Conservation (phyloP, 495 filamentous ascomycete genomes). For the Stereocaulon alpinum region DNA sequence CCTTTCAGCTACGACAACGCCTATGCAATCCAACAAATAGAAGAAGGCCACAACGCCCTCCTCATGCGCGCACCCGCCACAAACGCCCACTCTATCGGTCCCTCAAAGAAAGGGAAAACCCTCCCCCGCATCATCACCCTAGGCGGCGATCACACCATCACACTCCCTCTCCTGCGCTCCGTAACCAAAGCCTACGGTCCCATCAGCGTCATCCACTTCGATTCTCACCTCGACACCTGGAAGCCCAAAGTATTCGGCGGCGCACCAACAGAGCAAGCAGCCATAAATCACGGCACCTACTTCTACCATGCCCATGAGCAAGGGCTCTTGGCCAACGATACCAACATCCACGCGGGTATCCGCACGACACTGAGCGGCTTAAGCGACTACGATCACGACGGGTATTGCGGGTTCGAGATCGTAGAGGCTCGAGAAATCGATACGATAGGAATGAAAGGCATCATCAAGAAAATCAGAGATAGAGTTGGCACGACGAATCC, state of each 20-base stretch:
- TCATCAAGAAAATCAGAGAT: conserved; percentile 65
- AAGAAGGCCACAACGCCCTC: conserved; percentile 49
- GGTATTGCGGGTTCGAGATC: conserved; percentile 70
- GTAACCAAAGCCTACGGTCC: conserved; percentile 57
- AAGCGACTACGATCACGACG: conserved; percentile 72
- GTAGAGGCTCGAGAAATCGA: conserved; percentile 79
- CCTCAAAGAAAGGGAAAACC: conserved; percentile 46
- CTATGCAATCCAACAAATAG: conserved; percentile 65
- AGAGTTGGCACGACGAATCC: conserved; percentile 61
- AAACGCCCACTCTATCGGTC: conserved; percentile 36
- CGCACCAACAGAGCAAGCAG: conserved; percentile 50
- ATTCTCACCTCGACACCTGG: conserved; percentile 61
- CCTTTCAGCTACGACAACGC: conserved; percentile 50
- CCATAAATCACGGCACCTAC: conserved; percentile 79
- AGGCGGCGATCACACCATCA: conserved; percentile 58
- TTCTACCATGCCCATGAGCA: conserved; percentile 60
- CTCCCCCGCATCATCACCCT: conserved; percentile 56
- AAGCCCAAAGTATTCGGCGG: conserved; percentile 62
- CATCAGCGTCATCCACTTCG: conserved; percentile 63
- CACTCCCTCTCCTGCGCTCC: conserved; percentile 51
- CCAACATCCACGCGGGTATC: conserved; percentile 79
- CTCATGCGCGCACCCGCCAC: conserved; percentile 42
- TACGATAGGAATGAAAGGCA: conserved; percentile 56
- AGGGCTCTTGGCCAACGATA: conserved; percentile 68
- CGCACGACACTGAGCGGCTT: conserved; percentile 63